A percentile compares a stretch with the other conserved stretches of the same genome.
Evolutionary conservation across 1,284 basidiomycete genomes (phyloP).

Genomic region (Afroboletus lepidellus): DNA sequence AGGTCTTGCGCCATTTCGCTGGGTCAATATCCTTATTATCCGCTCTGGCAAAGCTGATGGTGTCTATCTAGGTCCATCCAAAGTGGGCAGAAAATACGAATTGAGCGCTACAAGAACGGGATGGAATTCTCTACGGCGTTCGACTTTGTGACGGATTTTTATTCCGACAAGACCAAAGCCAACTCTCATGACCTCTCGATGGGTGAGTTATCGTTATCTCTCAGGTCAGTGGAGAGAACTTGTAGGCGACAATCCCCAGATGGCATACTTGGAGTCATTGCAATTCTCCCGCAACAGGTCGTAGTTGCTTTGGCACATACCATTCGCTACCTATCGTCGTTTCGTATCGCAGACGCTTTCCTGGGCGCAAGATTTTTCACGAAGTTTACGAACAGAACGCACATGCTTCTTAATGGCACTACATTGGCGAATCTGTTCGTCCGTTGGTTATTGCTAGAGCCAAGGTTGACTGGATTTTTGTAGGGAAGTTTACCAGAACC

Average conservation of each 20-base stretch:
- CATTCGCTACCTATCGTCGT: conserved; percentile 75
- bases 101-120: conserved; percentile 61
- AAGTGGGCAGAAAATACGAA: conserved; percentile 50
- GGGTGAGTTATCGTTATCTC: conserved; percentile 35
- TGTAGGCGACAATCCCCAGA: conserved; percentile 34
- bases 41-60: conserved; percentile 11
- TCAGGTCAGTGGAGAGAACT: neutral
- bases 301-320: conserved; percentile 77
- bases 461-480: conserved; percentile 9
- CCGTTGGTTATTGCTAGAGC: neutral
- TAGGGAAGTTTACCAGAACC: conserved; percentile 87
- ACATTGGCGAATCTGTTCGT: conserved; percentile 80
- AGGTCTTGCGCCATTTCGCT: conserved; percentile 71
- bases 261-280: conserved; percentile 59
- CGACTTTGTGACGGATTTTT: conserved; percentile 70
- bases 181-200: conserved; percentile 51
- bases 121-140: conserved; percentile 76
- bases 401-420: conserved; percentile 89
- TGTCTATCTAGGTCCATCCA: conserved; percentile 39
- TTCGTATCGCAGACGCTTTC: conserved; percentile 76
- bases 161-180: conserved; percentile 50
- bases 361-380: conserved; percentile 75
- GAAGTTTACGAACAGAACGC: conserved; percentile 74
- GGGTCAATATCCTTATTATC: conserved; percentile 41
- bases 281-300: conserved; percentile 72